Evolutionary conservation across 2,329 filamentous ascomycete genomes (phyloP), one percentile per base, ranked within the genome.

Genomic region (Aspergillus sp.): DNA sequence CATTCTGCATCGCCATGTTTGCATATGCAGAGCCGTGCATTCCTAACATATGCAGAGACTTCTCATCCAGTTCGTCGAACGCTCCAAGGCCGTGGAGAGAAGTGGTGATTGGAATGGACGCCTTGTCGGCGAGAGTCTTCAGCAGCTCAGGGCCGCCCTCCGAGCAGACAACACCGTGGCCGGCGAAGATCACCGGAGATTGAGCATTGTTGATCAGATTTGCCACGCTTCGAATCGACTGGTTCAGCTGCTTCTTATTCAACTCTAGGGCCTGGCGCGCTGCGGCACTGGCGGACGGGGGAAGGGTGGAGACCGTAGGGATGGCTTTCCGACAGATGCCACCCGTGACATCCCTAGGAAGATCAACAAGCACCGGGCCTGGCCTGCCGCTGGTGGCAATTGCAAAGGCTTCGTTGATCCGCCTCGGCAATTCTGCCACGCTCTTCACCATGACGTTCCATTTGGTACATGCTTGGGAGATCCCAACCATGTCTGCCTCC

Each of bases 401-500:
- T 75, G 96, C 89, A 68, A 97, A 97, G 38, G 93, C 93, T 76
- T 96, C 92, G 71, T 96, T 95, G 67, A 97, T 96, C 57, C 90
- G 82, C 63, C 87, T 83, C 17, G 93, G 92, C 44, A 97, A 79
- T 73, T 97, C 92, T 31, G 89, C 89, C 44, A 95, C 85, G 71
- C 86, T 91, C 81, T 92, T 94, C 38, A 96, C 89, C 88, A 96
- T 93, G 54, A 94, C 88, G 65, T 96, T 97, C 93, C 93, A 97
- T 78, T 97, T 97, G 59, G 91, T 96, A 80, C 91, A 96, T 9
- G 91, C 84, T 65, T 90, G 83, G 20, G 90, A 93, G 68, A 97
- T 96, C 57, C 91, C 91, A 52, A 96, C 79, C 32, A 94, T 85
- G 67, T 97, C 92, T 42, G 90, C 91, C 75, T 97, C 92, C 71